Evolutionary conservation across 106 monocot genomes (phyloP).

Genomic region (Allium fistulosum): DNA sequence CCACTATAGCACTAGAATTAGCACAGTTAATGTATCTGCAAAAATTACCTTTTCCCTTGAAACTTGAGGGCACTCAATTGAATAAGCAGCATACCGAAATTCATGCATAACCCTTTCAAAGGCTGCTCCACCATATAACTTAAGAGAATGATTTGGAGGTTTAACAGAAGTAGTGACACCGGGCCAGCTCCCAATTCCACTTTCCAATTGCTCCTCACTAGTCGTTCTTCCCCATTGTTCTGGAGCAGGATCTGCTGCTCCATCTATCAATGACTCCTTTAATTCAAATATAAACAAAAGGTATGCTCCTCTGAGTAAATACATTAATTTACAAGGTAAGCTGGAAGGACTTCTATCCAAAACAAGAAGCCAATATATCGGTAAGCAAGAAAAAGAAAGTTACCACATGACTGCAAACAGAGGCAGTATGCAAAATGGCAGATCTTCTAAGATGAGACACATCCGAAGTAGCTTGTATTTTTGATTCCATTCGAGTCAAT

Average conservation of each 20-base stretch:
- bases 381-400: neutral
- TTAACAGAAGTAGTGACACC: conserved; percentile 55
- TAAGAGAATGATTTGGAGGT: conserved; percentile 73
- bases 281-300: conserved; percentile 1
- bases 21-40: no score
- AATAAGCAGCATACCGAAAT: conserved; percentile 89
- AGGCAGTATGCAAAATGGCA: conserved; percentile 82
- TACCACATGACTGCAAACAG: conserved; percentile 94
- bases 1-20: no score
- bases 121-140: conserved; percentile 94
- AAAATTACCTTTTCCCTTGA: conserved; percentile 83
- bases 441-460: conserved; percentile 69
- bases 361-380: neutral
- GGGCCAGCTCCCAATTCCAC: conserved; percentile 89
- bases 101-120: conserved; percentile 99
- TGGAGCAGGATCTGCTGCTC: conserved; percentile 93
- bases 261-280: conserved; percentile 81
- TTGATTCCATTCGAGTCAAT: conserved; percentile 60
- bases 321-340: neutral
- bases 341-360: neutral
- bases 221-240: conserved; percentile 95
- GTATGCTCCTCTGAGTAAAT: no score
- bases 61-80: conserved; percentile 87
- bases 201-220: conserved; percentile 64
- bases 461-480: conserved; percentile 83